A percentile compares a stretch with the other conserved stretches of the same genome.
These are phyloP conservation scores for Phytophthora ramorum DNA, from an alignment of 352 stramenopile species.

Conservation along the genomic window DNA sequence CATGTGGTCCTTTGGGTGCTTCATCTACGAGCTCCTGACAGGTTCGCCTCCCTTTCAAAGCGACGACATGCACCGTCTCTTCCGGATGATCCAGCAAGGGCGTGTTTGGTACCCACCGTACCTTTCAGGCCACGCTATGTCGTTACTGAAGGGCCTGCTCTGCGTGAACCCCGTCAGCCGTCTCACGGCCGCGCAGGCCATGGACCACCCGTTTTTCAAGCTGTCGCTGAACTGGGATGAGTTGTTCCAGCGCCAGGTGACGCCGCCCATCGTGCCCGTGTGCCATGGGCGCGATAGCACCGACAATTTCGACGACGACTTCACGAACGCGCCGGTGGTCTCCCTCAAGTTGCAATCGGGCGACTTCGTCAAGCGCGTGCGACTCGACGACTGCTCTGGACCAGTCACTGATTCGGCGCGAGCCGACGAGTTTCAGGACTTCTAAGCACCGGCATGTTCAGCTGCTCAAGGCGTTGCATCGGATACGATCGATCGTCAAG, in stretches of 20 bases:
- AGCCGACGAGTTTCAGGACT: conserved; percentile 44
- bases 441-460: conserved; percentile 19
- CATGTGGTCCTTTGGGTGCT: conserved; percentile 90
- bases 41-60: conserved; percentile 78
- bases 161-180: conserved; percentile 52
- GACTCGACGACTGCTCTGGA: conserved; percentile 36
- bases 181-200: conserved; percentile 68
- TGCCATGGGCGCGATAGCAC: conserved; percentile 68
- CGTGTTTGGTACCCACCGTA: conserved; percentile 76
- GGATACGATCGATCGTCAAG: conserved; percentile 9
- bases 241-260: conserved; percentile 65
- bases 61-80: conserved; percentile 67
- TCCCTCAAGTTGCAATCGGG: conserved; percentile 45
- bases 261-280: conserved; percentile 69
- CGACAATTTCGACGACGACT: conserved; percentile 88
- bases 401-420: conserved; percentile 9
- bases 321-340: conserved; percentile 68
- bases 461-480: conserved; percentile 16
- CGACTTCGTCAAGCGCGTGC: conserved; percentile 45
- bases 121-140: conserved; percentile 50
- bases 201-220: conserved; percentile 81
- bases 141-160: conserved; percentile 62
- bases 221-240: conserved; percentile 68
- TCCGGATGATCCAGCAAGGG: conserved; percentile 64
- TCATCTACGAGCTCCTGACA: conserved; percentile 82